These are phyloP conservation scores for Ramicandelaber brevisporus DNA, from an alignment of 192 early-diverging fungal genomes.

Conservation along the genomic window DNA sequence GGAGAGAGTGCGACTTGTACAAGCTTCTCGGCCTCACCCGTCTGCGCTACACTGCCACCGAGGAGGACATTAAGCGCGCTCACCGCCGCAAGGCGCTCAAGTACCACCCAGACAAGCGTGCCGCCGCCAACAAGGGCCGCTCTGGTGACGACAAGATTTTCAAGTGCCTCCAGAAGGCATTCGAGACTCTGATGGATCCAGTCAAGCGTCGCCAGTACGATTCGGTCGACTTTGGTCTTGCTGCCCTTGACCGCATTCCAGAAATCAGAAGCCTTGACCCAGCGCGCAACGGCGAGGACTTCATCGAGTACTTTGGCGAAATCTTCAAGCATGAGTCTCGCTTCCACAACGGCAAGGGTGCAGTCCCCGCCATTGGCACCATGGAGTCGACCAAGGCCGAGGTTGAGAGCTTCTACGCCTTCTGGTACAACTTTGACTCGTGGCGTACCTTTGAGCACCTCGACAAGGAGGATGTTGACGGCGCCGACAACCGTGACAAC, in stretches of 20 bases:
- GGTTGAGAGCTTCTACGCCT: conserved; percentile 63
- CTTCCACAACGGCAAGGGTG: conserved; percentile 76
- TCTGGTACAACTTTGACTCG: conserved; percentile 76
- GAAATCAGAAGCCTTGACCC: conserved; percentile 42
- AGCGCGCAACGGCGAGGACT: conserved; percentile 54
- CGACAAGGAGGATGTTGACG: conserved; percentile 89
- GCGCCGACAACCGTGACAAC: conserved; percentile 80
- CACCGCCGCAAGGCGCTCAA: conserved; percentile 82
- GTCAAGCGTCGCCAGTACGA: conserved; percentile 83
- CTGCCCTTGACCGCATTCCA: no score
- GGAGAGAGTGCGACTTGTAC: conserved; percentile 97
- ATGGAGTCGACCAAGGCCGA: conserved; percentile 24
- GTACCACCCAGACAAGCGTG: conserved; percentile 99
- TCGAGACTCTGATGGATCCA: conserved; percentile 76
- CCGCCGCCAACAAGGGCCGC: conserved; percentile 28
- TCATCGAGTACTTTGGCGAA: conserved; percentile 47
- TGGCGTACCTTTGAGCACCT: conserved; percentile 95
- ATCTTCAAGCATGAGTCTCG: conserved; percentile 74
- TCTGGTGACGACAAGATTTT: conserved; percentile 90
- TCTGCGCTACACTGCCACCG: conserved; percentile 63
- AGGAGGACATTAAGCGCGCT: conserved; percentile 77
- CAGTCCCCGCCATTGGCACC: conserved; percentile 64
- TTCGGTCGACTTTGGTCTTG: conserved; percentile 89
- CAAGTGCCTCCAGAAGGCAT: conserved; percentile 95
- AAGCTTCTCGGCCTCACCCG: conserved; percentile 78